Base-by-base conservation (phyloP, 192 early-diverging fungal genomes). In the Funneliformis geosporum region DNA sequence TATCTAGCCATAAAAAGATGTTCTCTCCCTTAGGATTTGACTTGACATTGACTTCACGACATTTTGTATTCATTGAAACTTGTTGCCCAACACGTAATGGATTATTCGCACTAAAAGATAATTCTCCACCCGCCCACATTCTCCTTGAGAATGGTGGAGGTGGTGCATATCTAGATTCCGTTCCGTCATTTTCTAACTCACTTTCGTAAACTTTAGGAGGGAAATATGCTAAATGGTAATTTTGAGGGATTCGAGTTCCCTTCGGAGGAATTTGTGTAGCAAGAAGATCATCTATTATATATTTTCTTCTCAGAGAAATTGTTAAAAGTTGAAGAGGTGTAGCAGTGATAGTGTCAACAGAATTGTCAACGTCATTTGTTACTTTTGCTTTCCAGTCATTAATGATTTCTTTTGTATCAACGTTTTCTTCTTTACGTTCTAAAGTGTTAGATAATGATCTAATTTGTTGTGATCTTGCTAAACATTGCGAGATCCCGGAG, bases 91-190 rank as follows among this genome's bases (percentile, higher is more conserved):
- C 86, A 8, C 86, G 75, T 60, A 96, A 82, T 14, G 88, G 86
- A 72, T 95, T 94, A 0, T 61, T 76, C 14, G 80, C 71, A 60
- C 85, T 89, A 72, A 88, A 93, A 46, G 85, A 86, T 16, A 94
- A 86, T 28, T 86, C 81, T 10, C 94, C 95, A 14, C 96, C 95
- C 5, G 92, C 95, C 96, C 96, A 98, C 91, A 98, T 93, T 7
- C 96, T 90, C 47, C 90, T 90, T 18, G 85, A 68, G 79, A 90
- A 96, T 1, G 94, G 93, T 16, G 80, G 84, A 0, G 96, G 96
- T 1, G 96, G 96, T 0, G 91, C 86, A 75, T 91, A 91, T 16
- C 86, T 88, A 60, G 87, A 86, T 75, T 94, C 91, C 80, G 95
- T 95, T n/a, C 96, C 96, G 82, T 98, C 96, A 6, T 84, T 59